Conservation (phyloP, 139 green algal species). For the Picochlorum sp. region DNA sequence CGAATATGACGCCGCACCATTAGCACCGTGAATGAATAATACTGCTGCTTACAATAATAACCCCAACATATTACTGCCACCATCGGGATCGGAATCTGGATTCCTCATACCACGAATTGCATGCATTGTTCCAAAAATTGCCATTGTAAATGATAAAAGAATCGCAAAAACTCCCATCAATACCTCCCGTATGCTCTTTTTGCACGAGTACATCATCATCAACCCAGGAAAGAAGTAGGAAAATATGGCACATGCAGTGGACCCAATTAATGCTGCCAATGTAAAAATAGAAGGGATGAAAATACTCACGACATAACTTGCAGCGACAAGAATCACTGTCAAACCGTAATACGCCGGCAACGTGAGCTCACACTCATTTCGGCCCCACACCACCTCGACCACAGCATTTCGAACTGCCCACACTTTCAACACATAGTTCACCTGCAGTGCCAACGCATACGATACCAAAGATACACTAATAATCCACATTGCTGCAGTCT, state of each 20-base stretch:
- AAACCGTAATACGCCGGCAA: neutral
- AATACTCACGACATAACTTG: slow-evolving; percentile 13
- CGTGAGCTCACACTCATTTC: neutral
- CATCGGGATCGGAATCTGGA: no score
- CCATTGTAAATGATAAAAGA: no score
- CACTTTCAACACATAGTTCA: slow-evolving; percentile 35
- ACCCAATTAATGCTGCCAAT: slow-evolving; percentile 14
- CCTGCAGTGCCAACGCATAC: slow-evolving; percentile 22
- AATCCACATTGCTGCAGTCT: neutral
- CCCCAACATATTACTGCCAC: no score
- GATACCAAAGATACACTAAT: slow-evolving; percentile 9
- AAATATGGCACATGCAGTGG: slow-evolving; percentile 33
- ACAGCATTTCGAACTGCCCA: slow-evolving; percentile 23
- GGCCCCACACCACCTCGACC: slow-evolving; percentile 8
- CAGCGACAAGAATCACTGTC: slow-evolving; percentile 11
- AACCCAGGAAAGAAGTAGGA: slow-evolving; percentile 18
- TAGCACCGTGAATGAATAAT: no score
- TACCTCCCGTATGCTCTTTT: no score
- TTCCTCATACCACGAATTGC: no score
- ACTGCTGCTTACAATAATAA: no score
- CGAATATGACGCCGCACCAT: neutral
- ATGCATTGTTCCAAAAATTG: no score
- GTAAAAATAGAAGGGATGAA: slow-evolving; percentile 25
- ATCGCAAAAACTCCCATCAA: no score
- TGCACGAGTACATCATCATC: neutral